A percentile compares a stretch with the other conserved stretches of the same genome.
Conservation (phyloP, 2,329 filamentous ascomycete species). For the Trichophyton simii region DNA sequence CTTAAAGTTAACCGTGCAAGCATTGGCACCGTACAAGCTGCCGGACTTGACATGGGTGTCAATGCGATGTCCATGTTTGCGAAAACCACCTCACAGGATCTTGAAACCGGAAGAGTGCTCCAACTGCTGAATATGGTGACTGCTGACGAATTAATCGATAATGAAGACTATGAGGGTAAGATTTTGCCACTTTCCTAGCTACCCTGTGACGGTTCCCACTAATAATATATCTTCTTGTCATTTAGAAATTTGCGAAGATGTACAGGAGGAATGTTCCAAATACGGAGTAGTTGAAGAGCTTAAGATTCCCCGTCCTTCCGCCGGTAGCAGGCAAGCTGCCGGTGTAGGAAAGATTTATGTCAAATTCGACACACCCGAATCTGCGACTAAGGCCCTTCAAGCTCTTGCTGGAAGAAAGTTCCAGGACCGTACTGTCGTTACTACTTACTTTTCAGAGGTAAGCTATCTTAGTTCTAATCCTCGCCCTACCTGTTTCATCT, state of each 20-base stretch:
- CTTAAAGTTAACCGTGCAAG: conserved; percentile 81
- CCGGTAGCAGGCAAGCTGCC: conserved; percentile 67
- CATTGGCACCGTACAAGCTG: conserved; percentile 83
- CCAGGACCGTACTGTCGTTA: conserved; percentile 87
- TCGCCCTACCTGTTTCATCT: conserved; percentile 21
- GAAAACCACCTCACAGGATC: conserved; percentile 66
- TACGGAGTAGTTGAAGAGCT: conserved; percentile 75
- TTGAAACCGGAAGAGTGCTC: conserved; percentile 70
- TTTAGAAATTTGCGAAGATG: conserved; percentile 89
- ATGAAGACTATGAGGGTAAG: conserved; percentile 87
- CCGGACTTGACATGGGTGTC: conserved; percentile 86
- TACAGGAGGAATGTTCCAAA: conserved; percentile 84
- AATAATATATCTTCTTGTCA: neutral
- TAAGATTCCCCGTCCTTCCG: conserved; percentile 80
- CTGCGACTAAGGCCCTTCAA: conserved; percentile 70
- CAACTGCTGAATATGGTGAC: conserved; percentile 99
- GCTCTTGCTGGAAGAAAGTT: conserved; percentile 94
- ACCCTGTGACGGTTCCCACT: neutral
- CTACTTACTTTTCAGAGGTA: conserved; percentile 91
- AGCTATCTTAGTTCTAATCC: conserved; percentile 16
- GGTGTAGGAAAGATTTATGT: conserved; percentile 97
- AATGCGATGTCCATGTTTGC: conserved; percentile 97
- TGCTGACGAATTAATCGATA: conserved; percentile 82
- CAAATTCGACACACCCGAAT: conserved; percentile 71
- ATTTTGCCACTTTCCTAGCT: neutral